phyloP scores from a whole-genome alignment of 139 green algal genomes.

The Closterium sp. region DNA sequence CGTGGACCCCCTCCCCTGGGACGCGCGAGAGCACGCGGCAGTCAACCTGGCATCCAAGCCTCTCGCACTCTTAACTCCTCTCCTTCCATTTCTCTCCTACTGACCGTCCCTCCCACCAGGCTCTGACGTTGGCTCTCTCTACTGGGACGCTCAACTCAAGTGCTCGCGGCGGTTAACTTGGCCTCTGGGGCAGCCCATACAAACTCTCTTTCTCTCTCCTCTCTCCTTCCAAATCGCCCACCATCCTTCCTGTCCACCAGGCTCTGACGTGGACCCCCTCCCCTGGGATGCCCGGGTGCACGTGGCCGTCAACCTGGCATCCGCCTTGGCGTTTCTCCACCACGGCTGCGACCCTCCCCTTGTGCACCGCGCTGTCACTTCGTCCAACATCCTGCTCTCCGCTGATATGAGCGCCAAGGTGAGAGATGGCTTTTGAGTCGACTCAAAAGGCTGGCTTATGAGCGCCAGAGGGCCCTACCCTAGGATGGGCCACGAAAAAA shows the following conservation, averaged over 20 bases:
- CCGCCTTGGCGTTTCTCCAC: background rate
- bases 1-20: background rate
- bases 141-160: background rate
- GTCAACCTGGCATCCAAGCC: background rate
- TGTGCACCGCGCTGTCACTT: background rate
- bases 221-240: background rate
- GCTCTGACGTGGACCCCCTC: background rate
- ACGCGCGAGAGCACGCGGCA: background rate
- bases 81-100: background rate
- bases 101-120: background rate
- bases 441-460: too few species aligned
- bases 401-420: background rate
- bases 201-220: background rate
- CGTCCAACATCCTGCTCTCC: background rate
- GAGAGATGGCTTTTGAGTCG: too few species aligned
- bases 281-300: background rate
- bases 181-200: background rate
- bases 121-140: background rate
- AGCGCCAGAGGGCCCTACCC: too few species aligned
- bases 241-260: background rate
- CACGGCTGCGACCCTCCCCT: background rate
- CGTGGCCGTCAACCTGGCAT: background rate
- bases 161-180: background rate
- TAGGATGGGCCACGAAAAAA: too few species aligned
- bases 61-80: too few species aligned